Base-by-base conservation (phyloP, 495 filamentous ascomycete genomes). In the Thermothielavioides terrestris region DNA sequence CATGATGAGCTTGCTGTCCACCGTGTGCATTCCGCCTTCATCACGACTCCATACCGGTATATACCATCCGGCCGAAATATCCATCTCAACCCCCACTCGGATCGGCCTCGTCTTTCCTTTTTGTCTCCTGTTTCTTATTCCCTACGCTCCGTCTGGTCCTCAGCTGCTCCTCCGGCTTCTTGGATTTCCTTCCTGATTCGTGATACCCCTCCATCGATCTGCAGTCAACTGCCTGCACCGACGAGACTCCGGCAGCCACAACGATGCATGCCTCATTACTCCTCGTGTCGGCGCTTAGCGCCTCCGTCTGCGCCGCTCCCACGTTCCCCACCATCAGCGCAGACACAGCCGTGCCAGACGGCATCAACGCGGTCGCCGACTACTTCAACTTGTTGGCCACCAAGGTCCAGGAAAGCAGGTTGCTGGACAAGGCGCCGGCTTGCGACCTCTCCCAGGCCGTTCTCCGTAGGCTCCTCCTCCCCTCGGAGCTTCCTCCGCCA, bases 321-420 rank as follows among this genome's bases (percentile, higher is more conserved):
- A 61, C 61, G 43, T 67, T 61, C 56, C 73, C 73, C 27, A 55
- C 66, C 2, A 27, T 72, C 54, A 61, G 62, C 53, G 36, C 57
- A 30, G 61, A 62, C 17, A 57, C 62, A 10, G 55, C 52, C 31
- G 53, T 59, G 35, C 62, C 74, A 18, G 66, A 55, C 14, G 65
- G 63, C 35, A 58, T 72, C 53, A 56, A 69, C 18, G 56, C 68
- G 12, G 49, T 80, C 34, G 70, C 73, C 43, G 67, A 74, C 26
- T 80, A 80, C 63, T 80, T 80, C 68, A 71, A 73, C 54, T 56
- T 75, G 53, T 54, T 80, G 37, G 74, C 70, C 21, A 22, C 59
- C 31, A 78, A 77, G 60, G 65, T 77, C 43, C 64, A 72, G 54
- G 45, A 64, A 18, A 64, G 63, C 46, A 69, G 65, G 48, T 26